Evolutionary conservation across 192 early-diverging fungal species (phyloP).

Genomic region (Martensiomyces pterosporus): DNA sequence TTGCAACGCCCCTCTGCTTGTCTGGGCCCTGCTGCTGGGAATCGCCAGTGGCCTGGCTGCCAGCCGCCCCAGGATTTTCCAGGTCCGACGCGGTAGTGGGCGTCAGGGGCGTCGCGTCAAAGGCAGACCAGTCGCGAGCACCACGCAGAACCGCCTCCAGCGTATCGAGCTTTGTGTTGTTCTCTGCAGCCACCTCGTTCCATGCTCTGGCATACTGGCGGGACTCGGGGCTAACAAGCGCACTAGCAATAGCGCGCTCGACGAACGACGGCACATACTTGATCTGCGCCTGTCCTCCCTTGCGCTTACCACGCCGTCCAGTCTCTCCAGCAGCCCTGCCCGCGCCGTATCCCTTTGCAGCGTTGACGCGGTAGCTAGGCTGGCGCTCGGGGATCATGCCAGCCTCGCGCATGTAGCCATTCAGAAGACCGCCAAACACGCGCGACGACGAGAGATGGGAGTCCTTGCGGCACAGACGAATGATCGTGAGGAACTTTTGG

Average conservation of each 20-base stretch:
- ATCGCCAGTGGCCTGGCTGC: neutral
- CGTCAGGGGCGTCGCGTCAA: slow-evolving; percentile 23
- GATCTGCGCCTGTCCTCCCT: slow-evolving; percentile 26
- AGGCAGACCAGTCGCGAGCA: slow-evolving; percentile 37
- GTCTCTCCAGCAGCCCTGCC: slow-evolving; percentile 20
- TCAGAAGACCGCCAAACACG: slow-evolving; percentile 45
- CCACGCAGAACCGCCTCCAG: slow-evolving; percentile 57
- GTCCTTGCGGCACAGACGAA: slow-evolving; percentile 53
- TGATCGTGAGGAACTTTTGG: slow-evolving; percentile 58
- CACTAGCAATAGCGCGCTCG: slow-evolving; percentile 63
- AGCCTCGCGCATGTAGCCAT: slow-evolving; percentile 48
- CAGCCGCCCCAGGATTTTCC: neutral
- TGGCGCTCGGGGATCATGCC: slow-evolving; percentile 49
- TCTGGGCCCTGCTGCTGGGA: neutral
- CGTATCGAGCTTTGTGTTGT: slow-evolving; percentile 46
- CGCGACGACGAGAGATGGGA: slow-evolving; percentile 35
- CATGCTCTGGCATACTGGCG: slow-evolving; percentile 62
- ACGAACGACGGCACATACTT: slow-evolving; percentile 66
- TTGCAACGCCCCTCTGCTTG: slow-evolving; percentile 2
- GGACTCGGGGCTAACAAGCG: slow-evolving; percentile 67
- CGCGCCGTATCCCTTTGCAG: slow-evolving; percentile 20
- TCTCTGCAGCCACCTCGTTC: slow-evolving; percentile 54
- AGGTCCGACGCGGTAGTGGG: neutral
- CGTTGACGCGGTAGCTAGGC: slow-evolving; percentile 39
- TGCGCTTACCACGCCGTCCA: slow-evolving; percentile 36